These are phyloP conservation scores for Solanum clarkiae DNA, from an alignment of 257 asterid species.

Conservation along the genomic window DNA sequence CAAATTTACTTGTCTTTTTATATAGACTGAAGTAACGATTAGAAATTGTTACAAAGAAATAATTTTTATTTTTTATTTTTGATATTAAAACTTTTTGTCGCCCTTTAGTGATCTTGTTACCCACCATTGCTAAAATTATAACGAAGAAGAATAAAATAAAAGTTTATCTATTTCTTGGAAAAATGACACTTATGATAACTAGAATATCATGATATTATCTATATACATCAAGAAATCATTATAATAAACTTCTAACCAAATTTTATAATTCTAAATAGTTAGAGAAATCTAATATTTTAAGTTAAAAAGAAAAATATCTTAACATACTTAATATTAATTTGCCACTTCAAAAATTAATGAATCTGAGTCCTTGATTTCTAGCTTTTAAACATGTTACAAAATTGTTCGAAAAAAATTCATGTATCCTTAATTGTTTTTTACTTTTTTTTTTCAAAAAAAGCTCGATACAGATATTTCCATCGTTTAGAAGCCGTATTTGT, in stretches of 20 bases:
- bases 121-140: background rate
- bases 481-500: too few species aligned
- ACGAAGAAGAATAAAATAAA: background rate
- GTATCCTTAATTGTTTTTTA: too few species aligned
- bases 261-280: background rate
- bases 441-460: too few species aligned
- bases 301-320: background rate
- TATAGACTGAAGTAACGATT: constrained; percentile 13
- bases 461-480: too few species aligned
- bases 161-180: background rate
- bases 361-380: too few species aligned
- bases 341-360: too few species aligned
- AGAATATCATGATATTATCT: background rate
- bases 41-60: constrained; percentile 15
- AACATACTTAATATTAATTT: background rate
- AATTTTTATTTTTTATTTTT: background rate
- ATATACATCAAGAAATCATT: background rate
- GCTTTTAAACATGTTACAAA: too few species aligned
- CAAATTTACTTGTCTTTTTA: constrained; percentile 17
- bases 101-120: background rate
- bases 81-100: background rate
- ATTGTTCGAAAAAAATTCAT: too few species aligned
- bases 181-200: background rate
- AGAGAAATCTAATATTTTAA: background rate
- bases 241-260: background rate